Evolutionary conservation across 441 rosid genomes (phyloP), one percentile per base, ranked within the genome.

Genomic region (Biscutella laevigata): DNA sequence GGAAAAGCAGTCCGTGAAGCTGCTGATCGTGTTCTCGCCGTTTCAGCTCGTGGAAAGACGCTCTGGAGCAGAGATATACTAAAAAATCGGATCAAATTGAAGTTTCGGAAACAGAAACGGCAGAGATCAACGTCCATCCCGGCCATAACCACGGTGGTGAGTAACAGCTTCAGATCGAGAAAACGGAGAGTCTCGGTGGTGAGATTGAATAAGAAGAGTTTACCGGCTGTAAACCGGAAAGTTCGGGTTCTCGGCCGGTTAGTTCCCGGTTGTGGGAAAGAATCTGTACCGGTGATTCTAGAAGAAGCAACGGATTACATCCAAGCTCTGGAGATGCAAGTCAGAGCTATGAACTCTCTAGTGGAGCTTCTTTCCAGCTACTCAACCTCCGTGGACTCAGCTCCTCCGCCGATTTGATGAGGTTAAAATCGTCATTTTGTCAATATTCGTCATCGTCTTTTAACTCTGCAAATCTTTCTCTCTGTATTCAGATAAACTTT

Each of bases 261-360:
- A 64, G 92, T 92, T 40, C 98, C 98, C 12, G 98, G 98, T 56
- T 92, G 98, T 73, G 74, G 79, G 47, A 92, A 88, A 65, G 75
- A 88, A 69, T 70, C 92, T 0, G 64, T 92, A 55, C 94, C 94
- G 32, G 82, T 88, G 10, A 81, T 92, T 45, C 78, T 92, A 20
- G 96, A 92, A 62, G 98, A 92, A 70, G 94, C 92, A 0, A 80
- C 94, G 0, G 98, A 92, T 76, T 92, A 92, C 24, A 92, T 92
- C 12, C 82, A 85, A 10, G 98, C 98, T 34, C 61, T 88, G 55
- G 94, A 92, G 91, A 86, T 92, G 98, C 98, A 92, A 63, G 79
- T 92, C 27, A 67, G 79, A 61, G 86, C 91, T 61, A 83, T 92
- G 98, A 73, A 64, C 15, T 74, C 85, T 57, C 66, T 92, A 11